Evolutionary conservation across 106 monocot genomes (phyloP).

Genomic region (Ottelia alismoides): DNA sequence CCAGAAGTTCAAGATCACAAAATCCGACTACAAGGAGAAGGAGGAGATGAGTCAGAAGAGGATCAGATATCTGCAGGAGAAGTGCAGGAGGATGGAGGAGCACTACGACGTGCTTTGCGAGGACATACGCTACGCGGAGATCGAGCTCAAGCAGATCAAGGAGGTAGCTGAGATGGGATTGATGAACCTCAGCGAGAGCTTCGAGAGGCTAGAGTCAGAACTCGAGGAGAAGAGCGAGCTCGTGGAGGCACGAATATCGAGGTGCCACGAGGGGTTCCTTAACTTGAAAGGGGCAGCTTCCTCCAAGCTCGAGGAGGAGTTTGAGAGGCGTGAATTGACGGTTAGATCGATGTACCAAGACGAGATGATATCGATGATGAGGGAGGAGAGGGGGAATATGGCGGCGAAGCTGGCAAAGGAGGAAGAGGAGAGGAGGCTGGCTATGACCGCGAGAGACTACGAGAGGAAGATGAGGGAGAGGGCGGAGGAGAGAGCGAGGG

Average conservation of each 20-base stretch:
- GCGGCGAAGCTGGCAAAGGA: too few species aligned
- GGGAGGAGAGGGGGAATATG: too few species aligned
- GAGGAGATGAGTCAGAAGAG: conserved; percentile 6
- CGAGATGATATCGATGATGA: too few species aligned
- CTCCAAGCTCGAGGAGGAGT: too few species aligned
- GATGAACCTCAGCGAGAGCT: background rate
- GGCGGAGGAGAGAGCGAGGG: too few species aligned
- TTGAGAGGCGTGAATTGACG: too few species aligned
- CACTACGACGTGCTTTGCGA: background rate
- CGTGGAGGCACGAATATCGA: background rate
- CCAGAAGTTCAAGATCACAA: conserved; percentile 2
- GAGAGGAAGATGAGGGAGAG: too few species aligned
- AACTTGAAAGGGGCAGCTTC: background rate
- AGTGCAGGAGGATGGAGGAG: background rate
- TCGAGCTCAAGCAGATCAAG: background rate
- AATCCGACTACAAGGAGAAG: conserved; percentile 8
- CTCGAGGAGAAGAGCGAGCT: background rate
- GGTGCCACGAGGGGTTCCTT: background rate
- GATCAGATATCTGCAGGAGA: conserved; percentile 3
- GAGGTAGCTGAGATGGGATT: background rate
- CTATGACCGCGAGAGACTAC: too few species aligned
- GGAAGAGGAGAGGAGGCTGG: too few species aligned
- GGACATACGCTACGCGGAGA: conserved; percentile 5
- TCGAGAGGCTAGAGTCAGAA: conserved; percentile 1
- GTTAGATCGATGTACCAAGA: too few species aligned